Evolutionary conservation across 768 basidiomycete genomes (phyloP).

Genomic region (Infundibulicybe gibba): DNA sequence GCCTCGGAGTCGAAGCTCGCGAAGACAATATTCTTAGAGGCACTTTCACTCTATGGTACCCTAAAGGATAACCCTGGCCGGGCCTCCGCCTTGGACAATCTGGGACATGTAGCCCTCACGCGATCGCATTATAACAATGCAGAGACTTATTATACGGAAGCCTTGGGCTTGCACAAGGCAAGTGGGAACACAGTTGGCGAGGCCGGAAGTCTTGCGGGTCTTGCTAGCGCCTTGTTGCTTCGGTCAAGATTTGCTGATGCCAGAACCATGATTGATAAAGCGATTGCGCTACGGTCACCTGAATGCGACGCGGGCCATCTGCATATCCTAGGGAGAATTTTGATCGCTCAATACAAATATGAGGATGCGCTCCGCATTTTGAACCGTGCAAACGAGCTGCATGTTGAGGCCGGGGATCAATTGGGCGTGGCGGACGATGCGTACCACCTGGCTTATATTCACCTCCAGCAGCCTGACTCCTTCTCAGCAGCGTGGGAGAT

Average conservation of each 20-base stretch:
- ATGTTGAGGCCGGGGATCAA: background rate
- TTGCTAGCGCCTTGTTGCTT: conserved; percentile 17
- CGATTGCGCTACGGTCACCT: no score
- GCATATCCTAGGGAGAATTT: background rate
- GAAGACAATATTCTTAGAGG: no score
- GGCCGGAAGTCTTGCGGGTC: conserved; percentile 17
- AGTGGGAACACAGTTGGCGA: conserved; percentile 15
- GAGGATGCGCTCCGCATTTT: background rate
- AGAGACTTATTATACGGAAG: conserved; percentile 14
- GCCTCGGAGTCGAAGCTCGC: no score
- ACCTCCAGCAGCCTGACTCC: no score
- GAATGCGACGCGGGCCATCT: no score
- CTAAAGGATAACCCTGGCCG: conserved; percentile 18
- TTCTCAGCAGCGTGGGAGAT: no score
- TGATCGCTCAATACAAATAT: background rate
- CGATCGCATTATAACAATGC: conserved; percentile 14
- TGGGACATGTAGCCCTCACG: conserved; percentile 15
- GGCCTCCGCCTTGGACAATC: no score
- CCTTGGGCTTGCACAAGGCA: conserved; percentile 8
- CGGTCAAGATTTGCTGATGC: conserved; percentile 20
- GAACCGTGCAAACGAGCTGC: background rate
- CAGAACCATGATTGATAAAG: no score
- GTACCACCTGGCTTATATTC: no score
- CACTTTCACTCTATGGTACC: no score
- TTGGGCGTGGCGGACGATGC: no score